These are phyloP conservation scores for Fusarium illudens DNA, from an alignment of 2,329 filamentous ascomycete genomes.

Conservation along the genomic window DNA sequence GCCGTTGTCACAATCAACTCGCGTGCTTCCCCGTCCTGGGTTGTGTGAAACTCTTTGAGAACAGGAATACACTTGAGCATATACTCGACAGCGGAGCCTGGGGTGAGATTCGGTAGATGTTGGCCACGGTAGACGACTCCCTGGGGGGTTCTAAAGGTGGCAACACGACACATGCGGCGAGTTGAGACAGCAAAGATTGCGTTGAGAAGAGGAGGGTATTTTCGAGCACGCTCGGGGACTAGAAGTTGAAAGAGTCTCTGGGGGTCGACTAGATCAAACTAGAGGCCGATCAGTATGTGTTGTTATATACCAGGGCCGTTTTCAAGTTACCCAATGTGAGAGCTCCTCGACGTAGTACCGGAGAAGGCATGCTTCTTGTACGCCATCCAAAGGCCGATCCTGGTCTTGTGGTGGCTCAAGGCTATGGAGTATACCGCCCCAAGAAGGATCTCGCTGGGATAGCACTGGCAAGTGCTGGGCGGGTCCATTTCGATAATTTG, in stretches of 20 bases:
- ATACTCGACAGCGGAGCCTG: slow-evolving; percentile 27
- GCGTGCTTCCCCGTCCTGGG: slow-evolving; percentile 22
- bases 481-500: not conserved
- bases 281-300: accelerated
- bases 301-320: accelerated
- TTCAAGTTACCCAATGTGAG: slow-evolving; percentile 20
- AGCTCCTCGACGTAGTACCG: slow-evolving; percentile 34
- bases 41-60: slow-evolving; percentile 32
- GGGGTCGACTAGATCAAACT: slow-evolving; percentile 33
- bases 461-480: not conserved
- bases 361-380: slow-evolving; percentile 34
- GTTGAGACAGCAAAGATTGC: slow-evolving; percentile 32
- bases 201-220: slow-evolving; percentile 23
- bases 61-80: slow-evolving; percentile 33
- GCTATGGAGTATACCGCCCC: slow-evolving; percentile 2
- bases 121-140: slow-evolving; percentile 29
- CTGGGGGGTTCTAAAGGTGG: slow-evolving; percentile 9
- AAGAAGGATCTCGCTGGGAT: slow-evolving; percentile 20
- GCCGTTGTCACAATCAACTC: slow-evolving; percentile 29
- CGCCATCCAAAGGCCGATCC: not conserved
- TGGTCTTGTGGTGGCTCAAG: slow-evolving; percentile 6
- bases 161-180: slow-evolving; percentile 11
- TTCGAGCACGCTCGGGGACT: slow-evolving; percentile 26
- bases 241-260: slow-evolving; percentile 21
- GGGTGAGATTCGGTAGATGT: slow-evolving; percentile 4